A percentile compares a stretch with the other conserved stretches of the same genome.
Conservation (phyloP, 2,329 filamentous ascomycete species). For the Camillea tinctor region DNA sequence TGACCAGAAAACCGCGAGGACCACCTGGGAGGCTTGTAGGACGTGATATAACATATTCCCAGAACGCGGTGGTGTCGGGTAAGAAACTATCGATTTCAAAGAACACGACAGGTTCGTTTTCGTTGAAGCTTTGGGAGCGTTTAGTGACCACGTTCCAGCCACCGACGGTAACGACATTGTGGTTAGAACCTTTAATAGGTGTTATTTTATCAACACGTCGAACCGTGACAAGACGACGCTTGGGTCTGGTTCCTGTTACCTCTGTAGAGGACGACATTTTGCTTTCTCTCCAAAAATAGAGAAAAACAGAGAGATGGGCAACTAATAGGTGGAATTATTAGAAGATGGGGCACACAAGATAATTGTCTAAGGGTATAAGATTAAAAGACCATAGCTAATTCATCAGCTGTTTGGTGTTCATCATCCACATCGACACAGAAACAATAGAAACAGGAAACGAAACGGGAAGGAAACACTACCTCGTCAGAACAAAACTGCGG, state of each 20-base stretch:
- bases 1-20: slow-evolving; percentile 25
- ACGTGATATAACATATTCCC: slow-evolving; percentile 17
- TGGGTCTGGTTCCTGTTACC: no score
- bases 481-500: no score
- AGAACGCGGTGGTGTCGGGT: slow-evolving; percentile 19
- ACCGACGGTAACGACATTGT: slow-evolving; percentile 22
- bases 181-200: slow-evolving; percentile 4
- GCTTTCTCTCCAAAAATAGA: not conserved
- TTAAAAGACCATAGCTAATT: no score
- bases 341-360: no score
- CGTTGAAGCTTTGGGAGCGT: slow-evolving; percentile 5
- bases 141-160: slow-evolving; percentile 28
- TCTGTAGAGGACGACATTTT: not conserved
- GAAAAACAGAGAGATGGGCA: not conserved
- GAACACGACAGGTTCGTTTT: slow-evolving; percentile 30
- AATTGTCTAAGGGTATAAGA: no score
- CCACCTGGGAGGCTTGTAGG: slow-evolving; percentile 9
- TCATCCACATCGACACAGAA: no score
- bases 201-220: slow-evolving; percentile 19
- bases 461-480: no score
- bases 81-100: slow-evolving; percentile 36
- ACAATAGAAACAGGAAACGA: no score
- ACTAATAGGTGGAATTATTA: not conserved
- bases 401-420: no score
- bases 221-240: slow-evolving; percentile 25